Conservation (phyloP, 2,329 filamentous ascomycete species). For the Calonectria hawksworthii region DNA sequence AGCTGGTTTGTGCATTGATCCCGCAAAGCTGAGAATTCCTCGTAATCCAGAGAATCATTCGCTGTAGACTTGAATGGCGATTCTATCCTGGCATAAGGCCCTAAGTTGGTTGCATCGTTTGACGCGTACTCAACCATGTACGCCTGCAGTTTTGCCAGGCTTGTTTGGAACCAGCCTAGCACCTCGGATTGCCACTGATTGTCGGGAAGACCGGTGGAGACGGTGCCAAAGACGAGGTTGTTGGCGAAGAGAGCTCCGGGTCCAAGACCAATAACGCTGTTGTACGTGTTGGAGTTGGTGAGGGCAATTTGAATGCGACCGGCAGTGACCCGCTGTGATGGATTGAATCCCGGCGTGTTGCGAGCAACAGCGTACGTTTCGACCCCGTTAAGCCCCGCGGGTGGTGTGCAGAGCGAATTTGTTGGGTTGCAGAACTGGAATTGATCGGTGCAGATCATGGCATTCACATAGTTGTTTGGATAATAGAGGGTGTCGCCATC, state of each 20-base stretch:
- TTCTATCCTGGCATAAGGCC: neutral
- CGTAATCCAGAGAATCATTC: neutral
- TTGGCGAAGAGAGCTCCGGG: neutral
- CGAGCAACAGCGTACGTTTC: neutral
- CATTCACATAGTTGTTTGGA: neutral
- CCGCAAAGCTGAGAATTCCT: neutral
- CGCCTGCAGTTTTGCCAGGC: neutral
- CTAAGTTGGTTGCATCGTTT: neutral
- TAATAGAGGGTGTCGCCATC: neutral
- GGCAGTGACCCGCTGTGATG: neutral
- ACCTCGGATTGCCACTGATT: conserved; percentile 5
- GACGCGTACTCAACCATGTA: neutral
- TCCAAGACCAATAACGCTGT: neutral
- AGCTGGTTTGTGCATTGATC: neutral
- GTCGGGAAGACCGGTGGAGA: conserved; percentile 2
- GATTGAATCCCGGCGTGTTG: neutral
- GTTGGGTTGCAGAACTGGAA: neutral
- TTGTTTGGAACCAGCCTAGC: neutral
- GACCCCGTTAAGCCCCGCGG: neutral
- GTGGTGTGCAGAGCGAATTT: neutral
- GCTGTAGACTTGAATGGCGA: neutral
- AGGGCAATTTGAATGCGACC: neutral
- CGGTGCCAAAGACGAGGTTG: neutral
- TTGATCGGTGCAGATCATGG: neutral
- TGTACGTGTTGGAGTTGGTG: conserved; percentile 8